Conservation (phyloP, 2,329 filamentous ascomycete genomes). For the Fusarium papillatum region DNA sequence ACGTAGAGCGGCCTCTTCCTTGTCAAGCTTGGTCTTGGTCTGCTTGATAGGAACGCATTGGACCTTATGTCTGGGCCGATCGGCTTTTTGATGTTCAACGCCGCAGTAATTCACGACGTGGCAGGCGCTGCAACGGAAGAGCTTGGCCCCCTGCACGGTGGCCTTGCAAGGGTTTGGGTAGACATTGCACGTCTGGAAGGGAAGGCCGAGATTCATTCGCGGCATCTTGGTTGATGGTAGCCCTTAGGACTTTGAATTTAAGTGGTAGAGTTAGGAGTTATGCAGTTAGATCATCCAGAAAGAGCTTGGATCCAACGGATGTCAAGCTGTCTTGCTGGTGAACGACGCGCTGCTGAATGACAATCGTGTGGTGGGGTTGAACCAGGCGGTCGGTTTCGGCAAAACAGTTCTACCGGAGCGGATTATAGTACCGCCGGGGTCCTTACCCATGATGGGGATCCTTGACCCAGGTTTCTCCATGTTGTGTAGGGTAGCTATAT, state of each 20-base stretch:
- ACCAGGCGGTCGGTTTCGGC: neutral
- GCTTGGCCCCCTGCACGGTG: neutral
- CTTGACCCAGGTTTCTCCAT: too few relatives aligned
- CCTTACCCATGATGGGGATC: too few relatives aligned
- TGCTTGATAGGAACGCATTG: constrained; percentile 3
- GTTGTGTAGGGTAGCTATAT: neutral
- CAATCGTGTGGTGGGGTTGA: neutral
- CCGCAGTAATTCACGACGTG: constrained; percentile 18
- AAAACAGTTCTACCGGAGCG: neutral
- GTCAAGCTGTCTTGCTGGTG: neutral
- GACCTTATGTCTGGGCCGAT: constrained; percentile 13
- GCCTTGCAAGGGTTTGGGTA: neutral
- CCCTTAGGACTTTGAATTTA: neutral
- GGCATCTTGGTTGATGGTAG: constrained; percentile 9
- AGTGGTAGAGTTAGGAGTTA: neutral
- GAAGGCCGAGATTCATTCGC: constrained; percentile 17
- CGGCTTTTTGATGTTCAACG: constrained; percentile 9
- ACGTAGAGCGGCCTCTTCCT: constrained; percentile 1
- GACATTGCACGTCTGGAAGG: constrained; percentile 9
- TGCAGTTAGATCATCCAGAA: neutral
- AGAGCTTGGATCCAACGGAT: neutral
- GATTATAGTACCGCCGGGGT: neutral
- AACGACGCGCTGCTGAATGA: neutral
- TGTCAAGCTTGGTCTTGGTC: neutral
- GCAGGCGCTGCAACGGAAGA: constrained; percentile 18